Base-by-base conservation (phyloP, 2,329 filamentous ascomycete species). In the Penicillium olsonii region DNA sequence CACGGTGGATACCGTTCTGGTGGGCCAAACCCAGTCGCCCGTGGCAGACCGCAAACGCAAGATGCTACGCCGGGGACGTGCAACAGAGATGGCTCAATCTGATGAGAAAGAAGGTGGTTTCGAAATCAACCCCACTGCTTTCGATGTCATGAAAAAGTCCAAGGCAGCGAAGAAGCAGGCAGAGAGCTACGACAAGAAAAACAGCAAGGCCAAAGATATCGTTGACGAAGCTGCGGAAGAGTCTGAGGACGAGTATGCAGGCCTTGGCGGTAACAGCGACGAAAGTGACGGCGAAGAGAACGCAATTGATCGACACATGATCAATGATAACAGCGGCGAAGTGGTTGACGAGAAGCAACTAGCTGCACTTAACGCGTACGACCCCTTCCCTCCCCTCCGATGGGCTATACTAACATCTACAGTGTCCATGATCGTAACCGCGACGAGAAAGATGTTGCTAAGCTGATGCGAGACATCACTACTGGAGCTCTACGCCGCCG, bases 191-290 rank as follows among this genome's bases (percentile, higher is more conserved):
- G 82, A 96, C 72, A 89, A 87, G 70, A 92, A 90, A 71, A 92
- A 87, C 68, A 95, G 90, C 73, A 86, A 88, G 66, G 92, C 92
- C 0, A 91, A 85, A 63, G 85, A 87, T 19, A 88, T 96, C 81
- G 80, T 99, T 31, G 84, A 97, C 57, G 94, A 96, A 59, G 91
- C 95, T 67, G 92, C 94, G 53, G 90, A 96, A 62, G 94, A 99
- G 72, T 99, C 94, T 0, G 95, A 99, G 67, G 94, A 99, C 67
- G 94, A 99, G 70, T 99, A 97, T 68, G 92, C 92, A 33, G 94
- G 94, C 4, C 78, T 99, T 9, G 94, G 94, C 59, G 94, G 94
- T 55, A 87, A 78, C 10, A 92, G 92, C 69, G 92, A 92, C 52
- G 92, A 97, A 59, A 90, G 92, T 56, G 86, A 84, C 37, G 87